These are phyloP conservation scores for Tetrahymena elliotti DNA, from an alignment of 73 alveolate genomes.

Conservation along the genomic window DNA sequence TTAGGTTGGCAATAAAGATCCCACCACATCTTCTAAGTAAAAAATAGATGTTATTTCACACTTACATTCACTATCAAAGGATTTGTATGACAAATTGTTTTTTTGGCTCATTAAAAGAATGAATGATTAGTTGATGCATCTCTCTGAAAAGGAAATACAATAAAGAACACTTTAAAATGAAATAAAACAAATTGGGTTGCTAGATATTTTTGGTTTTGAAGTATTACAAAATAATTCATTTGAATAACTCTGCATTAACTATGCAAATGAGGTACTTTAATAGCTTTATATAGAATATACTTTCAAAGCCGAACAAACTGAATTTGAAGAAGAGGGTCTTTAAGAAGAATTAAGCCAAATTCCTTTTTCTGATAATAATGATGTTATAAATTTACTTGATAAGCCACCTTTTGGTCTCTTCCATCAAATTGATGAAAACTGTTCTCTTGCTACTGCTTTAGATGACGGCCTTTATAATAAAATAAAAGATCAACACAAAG, in stretches of 20 bases:
- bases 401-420: slow-evolving; percentile 57
- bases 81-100: slow-evolving; percentile 82
- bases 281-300: slow-evolving; percentile 85
- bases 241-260: slow-evolving; percentile 90
- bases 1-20: slow-evolving; percentile 43
- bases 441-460: slow-evolving; percentile 16
- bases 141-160: neutral
- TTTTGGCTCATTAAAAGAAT: slow-evolving; percentile 68
- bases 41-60: slow-evolving; percentile 38
- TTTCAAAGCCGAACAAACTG: slow-evolving; percentile 77
- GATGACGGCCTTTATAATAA: slow-evolving; percentile 20
- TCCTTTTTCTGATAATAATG: slow-evolving; percentile 18
- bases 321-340: slow-evolving; percentile 47
- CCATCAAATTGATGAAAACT: slow-evolving; percentile 53
- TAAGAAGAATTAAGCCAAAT: slow-evolving; percentile 13
- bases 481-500: slow-evolving; percentile 39
- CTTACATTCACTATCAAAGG: slow-evolving; percentile 89
- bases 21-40: slow-evolving; percentile 27
- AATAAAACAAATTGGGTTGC: slow-evolving; percentile 64
- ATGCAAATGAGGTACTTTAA: slow-evolving; percentile 90
- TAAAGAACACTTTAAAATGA: neutral
- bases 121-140: slow-evolving; percentile 27
- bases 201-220: slow-evolving; percentile 96
- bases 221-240: slow-evolving; percentile 85
- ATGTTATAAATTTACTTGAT: slow-evolving; percentile 50